Percentiles rank a stretch among this genome's conserved stretches.
Conservation (phyloP, 345 rosid genomes). For the Hibiscus mutabilis region DNA sequence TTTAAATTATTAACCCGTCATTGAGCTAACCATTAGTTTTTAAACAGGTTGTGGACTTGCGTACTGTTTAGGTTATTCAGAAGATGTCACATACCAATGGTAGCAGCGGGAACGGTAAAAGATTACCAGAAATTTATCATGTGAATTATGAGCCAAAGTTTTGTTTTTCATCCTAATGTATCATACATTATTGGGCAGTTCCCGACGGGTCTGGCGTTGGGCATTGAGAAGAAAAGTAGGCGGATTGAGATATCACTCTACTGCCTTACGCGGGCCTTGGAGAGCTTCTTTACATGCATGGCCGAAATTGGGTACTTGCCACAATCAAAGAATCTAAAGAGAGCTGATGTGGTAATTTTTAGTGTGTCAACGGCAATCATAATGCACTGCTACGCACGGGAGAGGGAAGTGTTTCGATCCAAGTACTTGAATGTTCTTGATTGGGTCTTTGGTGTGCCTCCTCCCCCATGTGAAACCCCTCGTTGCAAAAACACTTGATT, state of each 20-base stretch:
- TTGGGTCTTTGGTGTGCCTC: constrained; percentile 93
- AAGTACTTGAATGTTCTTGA: constrained; percentile 89
- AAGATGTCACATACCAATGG: constrained; percentile 68
- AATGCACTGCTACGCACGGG: constrained; percentile 90
- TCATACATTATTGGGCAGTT: constrained; percentile 38
- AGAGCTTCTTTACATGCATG: constrained; percentile 84
- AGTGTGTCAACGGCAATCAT: constrained; percentile 83
- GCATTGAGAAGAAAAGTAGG: constrained; percentile 90
- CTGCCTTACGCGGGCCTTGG: constrained; percentile 86
- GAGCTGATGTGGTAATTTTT: constrained; percentile 79
- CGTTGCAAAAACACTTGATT: constrained; percentile 23
- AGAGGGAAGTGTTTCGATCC: constrained; percentile 83
- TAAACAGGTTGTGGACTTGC: constrained; percentile 81
- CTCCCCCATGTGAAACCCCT: constrained; percentile 52
- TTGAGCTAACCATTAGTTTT: not conserved
- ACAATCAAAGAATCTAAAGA: constrained; percentile 40
- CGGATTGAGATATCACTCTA: constrained; percentile 87
- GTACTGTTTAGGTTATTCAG: constrained; percentile 65
- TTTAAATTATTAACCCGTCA: not conserved
- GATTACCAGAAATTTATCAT: not conserved
- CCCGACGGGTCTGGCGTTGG: constrained; percentile 80
- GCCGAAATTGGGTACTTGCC: constrained; percentile 61
- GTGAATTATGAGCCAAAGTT: not conserved
- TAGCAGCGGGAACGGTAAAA: constrained; percentile 76
- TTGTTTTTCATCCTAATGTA: not conserved